A percentile compares a stretch with the other conserved stretches of the same genome.
Evolutionary conservation across 352 stramenopile genomes (phyloP).

Genomic region (Pythium aphanidermatum): DNA sequence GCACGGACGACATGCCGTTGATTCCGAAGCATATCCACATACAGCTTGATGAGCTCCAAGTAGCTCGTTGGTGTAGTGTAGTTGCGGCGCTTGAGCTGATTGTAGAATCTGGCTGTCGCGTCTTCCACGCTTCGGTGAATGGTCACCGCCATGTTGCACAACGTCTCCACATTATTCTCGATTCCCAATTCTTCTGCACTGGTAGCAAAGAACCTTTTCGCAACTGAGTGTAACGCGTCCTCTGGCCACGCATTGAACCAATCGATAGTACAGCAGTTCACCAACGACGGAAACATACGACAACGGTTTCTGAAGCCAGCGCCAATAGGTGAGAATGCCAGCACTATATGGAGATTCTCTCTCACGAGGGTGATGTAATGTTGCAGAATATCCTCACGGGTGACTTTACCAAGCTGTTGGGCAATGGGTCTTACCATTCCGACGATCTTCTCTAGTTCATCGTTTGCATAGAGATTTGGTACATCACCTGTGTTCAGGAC

Average conservation of each 20-base stretch:
- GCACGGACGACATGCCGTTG: conserved; percentile 78
- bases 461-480: conserved; percentile 88
- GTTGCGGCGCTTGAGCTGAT: conserved; percentile 85
- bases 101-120: conserved; percentile 68
- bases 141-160: conserved; percentile 91
- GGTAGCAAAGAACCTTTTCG: conserved; percentile 82
- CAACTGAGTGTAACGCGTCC: conserved; percentile 91
- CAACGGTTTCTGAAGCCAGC: conserved; percentile 90
- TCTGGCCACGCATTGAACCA: conserved; percentile 96
- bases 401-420: conserved; percentile 71
- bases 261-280: conserved; percentile 95
- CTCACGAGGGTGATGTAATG: conserved; percentile 90
- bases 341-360: conserved; percentile 93
- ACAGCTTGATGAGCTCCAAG: conserved; percentile 93
- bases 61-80: conserved; percentile 96
- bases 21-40: conserved; percentile 87
- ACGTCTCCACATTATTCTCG: conserved; percentile 77
- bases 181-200: conserved; percentile 86
- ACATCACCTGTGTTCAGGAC: conserved; percentile 92
- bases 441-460: conserved; percentile 90
- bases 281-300: conserved; percentile 92
- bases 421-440: conserved; percentile 75
- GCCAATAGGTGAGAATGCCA: conserved; percentile 91
- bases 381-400: conserved; percentile 77
- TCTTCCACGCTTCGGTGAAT: conserved; percentile 92